Conservation (phyloP, 495 filamentous ascomycete genomes). For the Xylaria acuta region DNA sequence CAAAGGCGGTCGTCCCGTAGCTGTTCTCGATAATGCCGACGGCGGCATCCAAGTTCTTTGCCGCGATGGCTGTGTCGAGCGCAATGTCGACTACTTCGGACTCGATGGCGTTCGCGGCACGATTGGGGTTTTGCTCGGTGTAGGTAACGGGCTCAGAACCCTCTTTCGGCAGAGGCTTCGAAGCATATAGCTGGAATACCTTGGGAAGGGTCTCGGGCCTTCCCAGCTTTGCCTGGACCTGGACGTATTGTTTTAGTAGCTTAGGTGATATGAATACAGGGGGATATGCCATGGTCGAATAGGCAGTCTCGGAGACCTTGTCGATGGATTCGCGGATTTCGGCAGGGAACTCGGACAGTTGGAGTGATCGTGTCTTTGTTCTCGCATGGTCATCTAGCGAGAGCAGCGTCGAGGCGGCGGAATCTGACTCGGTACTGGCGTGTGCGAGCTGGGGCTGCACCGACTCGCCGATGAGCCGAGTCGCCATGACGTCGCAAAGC, state of each 20-base stretch:
- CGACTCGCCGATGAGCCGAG: conserved; percentile 33
- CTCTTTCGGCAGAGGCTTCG: conserved; percentile 76
- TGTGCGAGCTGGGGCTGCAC: conserved; percentile 32
- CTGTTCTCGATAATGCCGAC: conserved; percentile 81
- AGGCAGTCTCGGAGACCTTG: conserved; percentile 60
- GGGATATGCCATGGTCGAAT: conserved; percentile 72
- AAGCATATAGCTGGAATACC: conserved; percentile 81
- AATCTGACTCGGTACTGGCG: conserved; percentile 31
- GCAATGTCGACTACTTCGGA: conserved; percentile 69
- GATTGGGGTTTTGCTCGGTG: conserved; percentile 67
- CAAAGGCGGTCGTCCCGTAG: conserved; percentile 75
- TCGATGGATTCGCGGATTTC: conserved; percentile 40
- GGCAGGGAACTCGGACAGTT: neutral
- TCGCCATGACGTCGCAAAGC: conserved; percentile 34
- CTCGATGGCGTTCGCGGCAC: conserved; percentile 73
- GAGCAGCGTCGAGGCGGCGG: conserved; percentile 38
- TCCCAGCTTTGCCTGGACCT: conserved; percentile 72
- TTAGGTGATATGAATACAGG: conserved; percentile 80
- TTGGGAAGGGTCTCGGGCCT: conserved; percentile 76
- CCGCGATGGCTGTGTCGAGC: conserved; percentile 75
- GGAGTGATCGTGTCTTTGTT: neutral
- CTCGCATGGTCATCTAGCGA: conserved; percentile 30
- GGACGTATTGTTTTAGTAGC: conserved; percentile 72
- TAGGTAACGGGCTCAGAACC: conserved; percentile 64
- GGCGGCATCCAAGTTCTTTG: conserved; percentile 75